phyloP scores from a whole-genome alignment of 306 rosid species.

The Oxytropis ochrocephala region DNA sequence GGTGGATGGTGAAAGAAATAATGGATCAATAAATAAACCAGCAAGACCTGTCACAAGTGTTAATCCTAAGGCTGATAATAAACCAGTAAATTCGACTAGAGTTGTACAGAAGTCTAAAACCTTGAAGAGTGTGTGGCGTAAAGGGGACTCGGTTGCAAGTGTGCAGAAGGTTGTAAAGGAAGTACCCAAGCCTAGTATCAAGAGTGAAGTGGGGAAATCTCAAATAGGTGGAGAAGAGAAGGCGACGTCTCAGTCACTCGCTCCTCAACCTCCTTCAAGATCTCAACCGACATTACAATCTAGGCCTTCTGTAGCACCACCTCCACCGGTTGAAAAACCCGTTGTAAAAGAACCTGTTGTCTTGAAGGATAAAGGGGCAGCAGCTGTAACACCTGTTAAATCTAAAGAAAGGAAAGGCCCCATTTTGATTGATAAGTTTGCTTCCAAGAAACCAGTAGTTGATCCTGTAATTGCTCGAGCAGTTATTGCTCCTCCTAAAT shows the following conservation, averaged over 20 bases:
- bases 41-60: conserved; percentile 21
- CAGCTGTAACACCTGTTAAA: conserved; percentile 30
- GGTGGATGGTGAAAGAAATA: conserved; percentile 36
- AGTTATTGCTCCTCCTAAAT: conserved; percentile 67
- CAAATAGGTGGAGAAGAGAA: conserved; percentile 27
- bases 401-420: conserved; percentile 61
- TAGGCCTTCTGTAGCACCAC: conserved; percentile 61
- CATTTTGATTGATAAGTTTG: conserved; percentile 86
- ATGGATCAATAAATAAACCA: conserved; percentile 41
- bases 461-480: conserved; percentile 65
- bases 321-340: conserved; percentile 56
- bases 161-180: conserved; percentile 66
- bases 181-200: conserved; percentile 37
- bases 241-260: conserved; percentile 34
- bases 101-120: conserved; percentile 57
- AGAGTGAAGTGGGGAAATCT: conserved; percentile 31
- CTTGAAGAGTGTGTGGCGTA: conserved; percentile 91
- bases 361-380: conserved; percentile 79
- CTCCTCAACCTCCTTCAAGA: conserved; percentile 44
- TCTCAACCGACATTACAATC: conserved; percentile 66
- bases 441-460: conserved; percentile 63
- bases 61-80: conserved; percentile 26
- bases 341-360: conserved; percentile 64
- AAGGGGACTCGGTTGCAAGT: conserved; percentile 70
- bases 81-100: conserved; percentile 9